Conservation (phyloP, 2,329 filamentous ascomycete species). For the Cytospora leucostoma region DNA sequence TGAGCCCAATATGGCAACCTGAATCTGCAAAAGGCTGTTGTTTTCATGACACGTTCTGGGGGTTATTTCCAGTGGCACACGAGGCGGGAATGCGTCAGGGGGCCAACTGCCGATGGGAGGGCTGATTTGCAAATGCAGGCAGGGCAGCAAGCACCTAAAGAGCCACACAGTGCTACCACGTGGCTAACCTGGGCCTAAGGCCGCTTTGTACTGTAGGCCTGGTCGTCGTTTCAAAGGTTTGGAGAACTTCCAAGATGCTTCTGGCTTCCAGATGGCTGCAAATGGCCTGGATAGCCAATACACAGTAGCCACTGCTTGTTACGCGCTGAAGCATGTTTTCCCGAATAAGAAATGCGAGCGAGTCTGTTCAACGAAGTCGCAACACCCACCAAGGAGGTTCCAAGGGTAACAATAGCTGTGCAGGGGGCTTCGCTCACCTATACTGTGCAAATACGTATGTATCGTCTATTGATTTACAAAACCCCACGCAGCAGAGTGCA, state of each 20-base stretch:
- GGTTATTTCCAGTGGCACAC: not conserved
- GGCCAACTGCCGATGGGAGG: constrained; percentile 1
- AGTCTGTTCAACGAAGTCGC: too few species aligned
- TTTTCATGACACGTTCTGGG: constrained; percentile 2
- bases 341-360: not conserved
- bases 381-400: too few species aligned
- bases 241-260: not conserved
- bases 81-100: not conserved
- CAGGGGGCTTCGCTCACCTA: too few species aligned
- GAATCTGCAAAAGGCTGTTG: not conserved
- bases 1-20: not conserved
- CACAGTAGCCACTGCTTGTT: not conserved
- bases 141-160: not conserved
- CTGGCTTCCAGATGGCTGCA: not conserved
- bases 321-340: not conserved
- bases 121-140: constrained; percentile 5
- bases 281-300: too few species aligned
- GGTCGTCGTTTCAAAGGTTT: not conserved
- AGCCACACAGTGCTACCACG: constrained; percentile 7
- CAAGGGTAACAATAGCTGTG: too few species aligned
- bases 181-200: not conserved
- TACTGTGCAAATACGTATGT: too few species aligned
- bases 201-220: not conserved
- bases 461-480: too few species aligned
- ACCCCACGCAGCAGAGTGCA: too few species aligned